Evolutionary conservation across 2,329 filamentous ascomycete genomes (phyloP).

Genomic region (Elsinoe australis): DNA sequence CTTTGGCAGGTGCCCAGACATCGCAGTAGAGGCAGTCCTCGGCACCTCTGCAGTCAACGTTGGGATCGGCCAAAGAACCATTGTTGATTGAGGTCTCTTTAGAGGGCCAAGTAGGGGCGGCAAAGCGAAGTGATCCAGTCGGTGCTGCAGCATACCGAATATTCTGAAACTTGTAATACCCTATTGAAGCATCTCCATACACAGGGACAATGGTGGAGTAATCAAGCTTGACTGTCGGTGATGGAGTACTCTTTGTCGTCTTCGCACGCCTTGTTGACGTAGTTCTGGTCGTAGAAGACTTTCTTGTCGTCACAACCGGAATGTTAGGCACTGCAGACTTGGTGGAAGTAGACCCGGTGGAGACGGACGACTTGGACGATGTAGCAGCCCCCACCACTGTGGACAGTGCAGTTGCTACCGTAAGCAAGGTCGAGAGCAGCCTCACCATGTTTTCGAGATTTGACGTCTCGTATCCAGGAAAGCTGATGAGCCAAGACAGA

Average conservation of each 20-base stretch:
- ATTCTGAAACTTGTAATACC: conserved; percentile 33
- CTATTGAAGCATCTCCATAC: conserved; percentile 24
- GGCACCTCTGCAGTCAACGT: conserved; percentile 32
- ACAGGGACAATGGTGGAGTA: conserved; percentile 26
- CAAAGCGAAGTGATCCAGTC: conserved; percentile 24
- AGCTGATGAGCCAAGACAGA: too few relatives aligned
- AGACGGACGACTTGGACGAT: too few relatives aligned
- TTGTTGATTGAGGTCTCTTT: conserved; percentile 30
- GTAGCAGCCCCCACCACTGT: neutral
- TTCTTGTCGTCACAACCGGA: too few relatives aligned
- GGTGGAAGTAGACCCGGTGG: too few relatives aligned
- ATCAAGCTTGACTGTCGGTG: conserved; percentile 26
- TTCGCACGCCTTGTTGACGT: too few relatives aligned
- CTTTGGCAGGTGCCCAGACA: conserved; percentile 19
- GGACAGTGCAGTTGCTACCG: neutral
- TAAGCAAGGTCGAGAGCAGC: neutral
- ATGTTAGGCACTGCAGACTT: too few relatives aligned
- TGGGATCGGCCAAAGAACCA: conserved; percentile 28
- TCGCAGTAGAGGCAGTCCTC: conserved; percentile 26
- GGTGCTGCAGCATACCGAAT: conserved; percentile 23
- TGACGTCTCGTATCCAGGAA: too few relatives aligned
- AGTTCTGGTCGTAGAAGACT: too few relatives aligned
- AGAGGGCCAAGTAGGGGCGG: conserved; percentile 31
- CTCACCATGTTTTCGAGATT: neutral
- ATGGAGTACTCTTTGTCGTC: neutral